A percentile compares a stretch with the other conserved stretches of the same genome.
Conservation (phyloP, 2,329 filamentous ascomycete species). For the Bipolaris victoriae region DNA sequence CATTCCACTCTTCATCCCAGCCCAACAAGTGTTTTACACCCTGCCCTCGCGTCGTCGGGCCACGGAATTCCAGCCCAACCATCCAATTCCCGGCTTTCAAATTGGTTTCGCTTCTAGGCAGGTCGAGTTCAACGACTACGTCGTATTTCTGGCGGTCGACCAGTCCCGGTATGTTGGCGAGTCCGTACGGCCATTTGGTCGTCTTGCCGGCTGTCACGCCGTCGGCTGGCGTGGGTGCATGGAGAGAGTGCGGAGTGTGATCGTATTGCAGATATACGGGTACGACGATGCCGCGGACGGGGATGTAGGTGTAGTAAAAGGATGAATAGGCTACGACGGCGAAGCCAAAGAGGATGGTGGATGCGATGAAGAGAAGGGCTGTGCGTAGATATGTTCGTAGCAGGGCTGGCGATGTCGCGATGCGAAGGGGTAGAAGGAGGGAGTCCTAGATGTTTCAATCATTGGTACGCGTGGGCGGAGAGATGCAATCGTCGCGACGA, state of each 20-base stretch:
- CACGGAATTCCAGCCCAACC: constrained; percentile 76
- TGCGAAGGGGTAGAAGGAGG: constrained; percentile 60
- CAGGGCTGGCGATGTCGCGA: constrained; percentile 66
- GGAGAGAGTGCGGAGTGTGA: constrained; percentile 25
- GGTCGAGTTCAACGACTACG: constrained; percentile 72
- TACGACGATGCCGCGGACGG: constrained; percentile 67
- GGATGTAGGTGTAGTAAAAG: constrained; percentile 74
- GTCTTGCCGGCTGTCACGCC: constrained; percentile 5
- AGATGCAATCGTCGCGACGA: neutral
- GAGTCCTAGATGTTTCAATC: constrained; percentile 53
- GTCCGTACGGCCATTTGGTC: constrained; percentile 58
- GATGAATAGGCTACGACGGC: constrained; percentile 67
- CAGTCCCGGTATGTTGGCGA: constrained; percentile 50
- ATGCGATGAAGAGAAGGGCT: constrained; percentile 60
- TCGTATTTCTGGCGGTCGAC: constrained; percentile 81
- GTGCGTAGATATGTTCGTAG: constrained; percentile 68
- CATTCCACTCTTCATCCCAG: constrained; percentile 44
- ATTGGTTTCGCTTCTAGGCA: constrained; percentile 81
- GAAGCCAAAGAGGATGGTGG: constrained; percentile 61
- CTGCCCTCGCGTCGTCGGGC: constrained; percentile 17
- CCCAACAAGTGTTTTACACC: constrained; percentile 31
- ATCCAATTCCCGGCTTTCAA: constrained; percentile 89
- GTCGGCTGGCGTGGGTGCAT: constrained; percentile 12
- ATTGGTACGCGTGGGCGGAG: constrained; percentile 4
- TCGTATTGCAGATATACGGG: constrained; percentile 71